A percentile compares a stretch with the other conserved stretches of the same genome.
Evolutionary conservation across 2,329 filamentous ascomycete species (phyloP).

Genomic region (Aspergillus fumigatus): DNA sequence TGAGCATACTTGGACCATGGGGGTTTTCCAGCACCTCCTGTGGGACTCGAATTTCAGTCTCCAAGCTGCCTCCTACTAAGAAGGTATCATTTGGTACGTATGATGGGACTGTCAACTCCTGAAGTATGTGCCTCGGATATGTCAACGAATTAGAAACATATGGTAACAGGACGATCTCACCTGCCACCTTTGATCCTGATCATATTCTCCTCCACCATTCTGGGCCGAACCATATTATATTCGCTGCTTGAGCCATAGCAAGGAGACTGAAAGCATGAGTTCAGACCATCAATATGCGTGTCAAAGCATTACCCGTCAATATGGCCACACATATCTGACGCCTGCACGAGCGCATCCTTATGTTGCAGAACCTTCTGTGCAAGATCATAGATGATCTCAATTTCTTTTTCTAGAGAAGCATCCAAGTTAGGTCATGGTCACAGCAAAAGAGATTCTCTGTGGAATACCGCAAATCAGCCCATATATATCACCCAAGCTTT

Average conservation of each 20-base stretch:
- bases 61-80: conserved; percentile 55
- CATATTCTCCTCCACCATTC: conserved; percentile 64
- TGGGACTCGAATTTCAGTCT: neutral
- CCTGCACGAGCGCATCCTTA: conserved; percentile 59
- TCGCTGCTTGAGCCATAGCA: conserved; percentile 73
- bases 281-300: neutral
- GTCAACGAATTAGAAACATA: conserved; percentile 4
- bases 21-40: conserved; percentile 1
- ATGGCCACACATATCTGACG: conserved; percentile 80
- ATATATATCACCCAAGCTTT: conserved; percentile 78
- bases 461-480: conserved; percentile 69
- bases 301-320: conserved; percentile 57
- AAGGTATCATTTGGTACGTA: conserved; percentile 80
- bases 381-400: conserved; percentile 78
- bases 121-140: conserved; percentile 64
- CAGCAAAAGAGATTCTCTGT: neutral
- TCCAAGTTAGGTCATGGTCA: neutral
- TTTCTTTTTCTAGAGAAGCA: conserved; percentile 65
- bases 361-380: conserved; percentile 66
- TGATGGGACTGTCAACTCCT: conserved; percentile 73
- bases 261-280: conserved; percentile 55
- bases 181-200: conserved; percentile 73
- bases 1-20: conserved; percentile 61
- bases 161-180: conserved; percentile 28
- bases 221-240: conserved; percentile 68